These are phyloP conservation scores for Fusarium mangiferae DNA, from an alignment of 2,329 filamentous ascomycete species.

Conservation along the genomic window DNA sequence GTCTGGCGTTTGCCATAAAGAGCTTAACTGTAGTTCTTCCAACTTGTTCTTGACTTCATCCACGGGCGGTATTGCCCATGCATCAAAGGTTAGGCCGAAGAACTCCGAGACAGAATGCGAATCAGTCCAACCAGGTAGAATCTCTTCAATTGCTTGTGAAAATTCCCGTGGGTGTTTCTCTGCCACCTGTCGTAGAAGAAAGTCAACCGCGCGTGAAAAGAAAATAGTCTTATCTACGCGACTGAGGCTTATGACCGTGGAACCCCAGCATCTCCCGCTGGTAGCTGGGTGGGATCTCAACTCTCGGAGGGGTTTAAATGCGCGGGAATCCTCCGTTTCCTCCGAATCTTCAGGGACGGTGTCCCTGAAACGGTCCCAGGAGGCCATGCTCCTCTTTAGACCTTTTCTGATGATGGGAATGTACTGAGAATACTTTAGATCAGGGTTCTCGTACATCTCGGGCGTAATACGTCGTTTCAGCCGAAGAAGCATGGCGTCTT, in stretches of 20 bases:
- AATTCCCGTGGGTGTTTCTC: not conserved
- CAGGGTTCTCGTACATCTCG: not conserved
- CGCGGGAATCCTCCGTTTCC: too few species aligned
- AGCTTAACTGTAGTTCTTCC: not conserved
- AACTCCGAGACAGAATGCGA: not conserved
- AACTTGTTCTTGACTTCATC: not conserved
- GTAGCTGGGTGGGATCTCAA: not conserved
- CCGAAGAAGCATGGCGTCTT: not conserved
- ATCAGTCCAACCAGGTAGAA: not conserved
- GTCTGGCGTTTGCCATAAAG: not conserved
- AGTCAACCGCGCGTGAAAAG: not conserved
- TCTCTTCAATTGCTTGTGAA: not conserved
- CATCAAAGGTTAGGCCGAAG: not conserved
- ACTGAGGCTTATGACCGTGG: not conserved
- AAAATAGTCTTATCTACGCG: not conserved
- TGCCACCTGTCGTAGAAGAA: not conserved
- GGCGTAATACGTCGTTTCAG: not conserved
- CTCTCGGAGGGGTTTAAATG: too few species aligned
- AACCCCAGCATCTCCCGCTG: not conserved
- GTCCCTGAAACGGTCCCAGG: too few species aligned
- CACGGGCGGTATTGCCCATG: not conserved
- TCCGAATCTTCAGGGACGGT: too few species aligned
- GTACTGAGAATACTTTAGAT: not conserved
- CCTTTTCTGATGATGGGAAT: not conserved
- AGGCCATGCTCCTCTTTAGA: too few species aligned